Evolutionary conservation across 1,139 yeast genomes (phyloP).

Genomic region (Torulaspora pretoriensis): DNA sequence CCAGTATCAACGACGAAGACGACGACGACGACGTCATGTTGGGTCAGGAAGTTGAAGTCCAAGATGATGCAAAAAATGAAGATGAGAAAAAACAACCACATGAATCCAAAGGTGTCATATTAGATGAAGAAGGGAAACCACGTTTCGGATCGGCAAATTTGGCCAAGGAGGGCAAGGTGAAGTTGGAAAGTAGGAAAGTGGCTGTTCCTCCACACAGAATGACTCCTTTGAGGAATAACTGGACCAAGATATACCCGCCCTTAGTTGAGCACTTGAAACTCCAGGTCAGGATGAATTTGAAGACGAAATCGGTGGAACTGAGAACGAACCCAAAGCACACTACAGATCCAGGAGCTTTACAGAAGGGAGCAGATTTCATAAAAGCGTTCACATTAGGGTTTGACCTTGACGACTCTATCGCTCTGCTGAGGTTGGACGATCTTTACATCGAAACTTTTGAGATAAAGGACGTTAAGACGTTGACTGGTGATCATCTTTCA

Average conservation of each 20-base stretch:
- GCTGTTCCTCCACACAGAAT: constrained; percentile 96
- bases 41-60: constrained; percentile 48
- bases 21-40: constrained; percentile 66
- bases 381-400: constrained; percentile 94
- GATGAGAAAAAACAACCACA: constrained; percentile 24
- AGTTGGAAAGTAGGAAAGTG: constrained; percentile 80
- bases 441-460: constrained; percentile 95
- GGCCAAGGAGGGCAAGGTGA: constrained; percentile 58
- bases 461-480: constrained; percentile 91
- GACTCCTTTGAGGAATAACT: constrained; percentile 81
- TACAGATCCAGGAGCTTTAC: constrained; percentile 89
- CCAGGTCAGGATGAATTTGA: constrained; percentile 93
- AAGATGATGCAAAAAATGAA: constrained; percentile 25
- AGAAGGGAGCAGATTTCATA: constrained; percentile 94
- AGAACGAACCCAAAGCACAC: constrained; percentile 76
- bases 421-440: constrained; percentile 88
- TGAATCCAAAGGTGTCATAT: constrained; percentile 51
- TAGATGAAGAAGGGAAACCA: constrained; percentile 90
- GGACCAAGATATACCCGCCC: constrained; percentile 95
- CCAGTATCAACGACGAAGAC: constrained; percentile 29
- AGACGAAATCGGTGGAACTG: constrained; percentile 78
- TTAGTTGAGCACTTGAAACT: constrained; percentile 88
- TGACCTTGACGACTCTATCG: constrained; percentile 95
- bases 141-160: constrained; percentile 72
- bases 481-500: constrained; percentile 92